Conservation (phyloP, 306 rosid species). For the Casuarina glauca region DNA sequence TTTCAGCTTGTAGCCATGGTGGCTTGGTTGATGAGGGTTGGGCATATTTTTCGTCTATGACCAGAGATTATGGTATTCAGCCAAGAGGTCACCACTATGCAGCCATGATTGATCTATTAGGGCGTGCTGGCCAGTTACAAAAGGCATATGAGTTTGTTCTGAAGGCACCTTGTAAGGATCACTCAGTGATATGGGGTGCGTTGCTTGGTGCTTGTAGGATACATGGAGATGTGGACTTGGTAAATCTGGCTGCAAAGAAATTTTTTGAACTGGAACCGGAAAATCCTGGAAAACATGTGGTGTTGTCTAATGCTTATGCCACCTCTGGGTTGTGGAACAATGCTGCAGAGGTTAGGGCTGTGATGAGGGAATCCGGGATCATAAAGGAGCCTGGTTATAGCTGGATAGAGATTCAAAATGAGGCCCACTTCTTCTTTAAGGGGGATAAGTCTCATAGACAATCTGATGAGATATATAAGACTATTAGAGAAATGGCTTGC, state of each 20-base stretch:
- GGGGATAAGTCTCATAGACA: slow-evolving; percentile 52
- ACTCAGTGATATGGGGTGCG: slow-evolving; percentile 73
- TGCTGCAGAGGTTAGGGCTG: slow-evolving; percentile 59
- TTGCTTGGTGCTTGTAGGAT: slow-evolving; percentile 70
- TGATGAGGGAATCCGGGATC: slow-evolving; percentile 60
- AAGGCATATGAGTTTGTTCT: slow-evolving; percentile 62
- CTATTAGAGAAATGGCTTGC: slow-evolving; percentile 45
- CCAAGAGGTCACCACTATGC: slow-evolving; percentile 76
- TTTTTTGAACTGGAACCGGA: slow-evolving; percentile 53
- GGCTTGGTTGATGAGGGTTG: slow-evolving; percentile 67
- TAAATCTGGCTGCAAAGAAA: slow-evolving; percentile 63
- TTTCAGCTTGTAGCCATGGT: slow-evolving; percentile 79
- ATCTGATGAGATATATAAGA: slow-evolving; percentile 51
- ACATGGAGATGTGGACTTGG: slow-evolving; percentile 59
- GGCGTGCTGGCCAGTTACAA: slow-evolving; percentile 59
- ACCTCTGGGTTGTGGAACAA: slow-evolving; percentile 66
- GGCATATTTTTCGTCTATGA: slow-evolving; percentile 67
- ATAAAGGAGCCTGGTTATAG: slow-evolving; percentile 75
- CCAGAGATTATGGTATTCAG: slow-evolving; percentile 51
- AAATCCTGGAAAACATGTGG: slow-evolving; percentile 63
- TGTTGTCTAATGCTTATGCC: slow-evolving; percentile 73
- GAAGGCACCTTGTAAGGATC: slow-evolving; percentile 61
- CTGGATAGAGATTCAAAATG: slow-evolving; percentile 66
- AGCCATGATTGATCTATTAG: slow-evolving; percentile 71
- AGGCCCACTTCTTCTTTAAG: slow-evolving; percentile 51